Conservation (phyloP, 768 basidiomycete genomes). For the Amanita inopinata region DNA sequence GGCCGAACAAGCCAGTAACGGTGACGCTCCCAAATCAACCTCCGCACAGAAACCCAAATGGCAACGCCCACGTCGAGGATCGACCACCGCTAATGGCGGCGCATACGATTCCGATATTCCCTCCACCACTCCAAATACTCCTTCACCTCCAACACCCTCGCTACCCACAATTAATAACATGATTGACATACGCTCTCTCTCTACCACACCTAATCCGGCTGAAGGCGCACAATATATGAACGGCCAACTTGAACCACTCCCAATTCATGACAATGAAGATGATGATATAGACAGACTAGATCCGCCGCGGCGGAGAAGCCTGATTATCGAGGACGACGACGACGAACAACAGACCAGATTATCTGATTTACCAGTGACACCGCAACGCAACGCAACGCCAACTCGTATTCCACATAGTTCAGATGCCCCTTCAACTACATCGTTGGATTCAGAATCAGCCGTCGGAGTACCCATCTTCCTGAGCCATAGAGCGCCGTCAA, state of each 20-base stretch:
- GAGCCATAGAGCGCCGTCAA: constrained; percentile 36
- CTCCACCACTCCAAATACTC: constrained; percentile 50
- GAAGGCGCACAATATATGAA: neutral
- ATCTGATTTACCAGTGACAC: constrained; percentile 32
- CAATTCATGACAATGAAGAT: constrained; percentile 4
- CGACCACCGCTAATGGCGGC: constrained; percentile 30
- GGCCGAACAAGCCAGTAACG: constrained; percentile 49
- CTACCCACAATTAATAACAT: constrained; percentile 29
- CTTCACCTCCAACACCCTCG: constrained; percentile 44
- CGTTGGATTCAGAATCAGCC: constrained; percentile 37
- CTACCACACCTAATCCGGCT: constrained; percentile 33
- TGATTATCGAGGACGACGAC: constrained; percentile 43
- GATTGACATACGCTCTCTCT: constrained; percentile 31
- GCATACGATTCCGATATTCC: constrained; percentile 43
- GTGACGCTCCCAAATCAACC: constrained; percentile 39
- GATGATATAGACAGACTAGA: constrained; percentile 3
- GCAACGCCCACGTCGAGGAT: constrained; percentile 44
- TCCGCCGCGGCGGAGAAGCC: constrained; percentile 43
- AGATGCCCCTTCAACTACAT: constrained; percentile 40
- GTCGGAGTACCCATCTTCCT: constrained; percentile 47
- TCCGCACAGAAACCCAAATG: constrained; percentile 45
- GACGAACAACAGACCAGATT: constrained; percentile 20
- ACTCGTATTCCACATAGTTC: constrained; percentile 38
- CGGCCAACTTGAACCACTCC: neutral
- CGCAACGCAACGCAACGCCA: constrained; percentile 26